Evolutionary conservation across 192 early-diverging fungal genomes (phyloP), one percentile per base, ranked within the genome.

Genomic region (Fimicolochytrium jonesii): DNA sequence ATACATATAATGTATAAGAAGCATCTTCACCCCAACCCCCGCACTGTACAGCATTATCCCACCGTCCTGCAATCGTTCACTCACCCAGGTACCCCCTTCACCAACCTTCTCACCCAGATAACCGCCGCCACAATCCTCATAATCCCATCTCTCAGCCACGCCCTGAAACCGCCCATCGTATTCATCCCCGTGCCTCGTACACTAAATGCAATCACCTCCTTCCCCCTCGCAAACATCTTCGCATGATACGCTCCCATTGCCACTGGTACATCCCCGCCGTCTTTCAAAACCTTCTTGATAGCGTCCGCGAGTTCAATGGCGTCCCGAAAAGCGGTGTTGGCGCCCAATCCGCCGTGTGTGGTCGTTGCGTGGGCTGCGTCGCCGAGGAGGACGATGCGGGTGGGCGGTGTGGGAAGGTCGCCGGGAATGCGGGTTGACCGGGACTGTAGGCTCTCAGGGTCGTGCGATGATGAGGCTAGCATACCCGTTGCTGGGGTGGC

Each of bases 311-410:
- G 52, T 30, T 56, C 53, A 30, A 47, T 23, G 23, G 63, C 63
- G 26, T 65, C 63, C 26, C 58, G 63, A 0, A 65, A 59, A 10
- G 63, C 63, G 17, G 63, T 65, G 39, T 65, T 65, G n/a, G 63
- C 63, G 17, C 63, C 63, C 11, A 65, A 25, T 15, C 63, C 63
- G 9, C 28, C 35, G 29, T 65, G 63, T 0, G 63, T 65, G 17
- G 63, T 65, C 36, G 42, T 65, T 0, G 63, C 63, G 58, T 65
- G 63, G 2, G 54, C 52, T 10, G 63, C 63, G 37, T 65, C 63
- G 13, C 63, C 63, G 3, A 65, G 51, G 18, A 65, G 23, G 3
- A 44, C 43, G 18, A 44, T 23, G 43, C 43, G 13, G 18, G 43
- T 44, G 18, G 43, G 43, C 18, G n/a, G n/a, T 39, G 37, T 44